A percentile compares a stretch with the other conserved stretches of the same genome.
Evolutionary conservation across 2,329 filamentous ascomycete genomes (phyloP).

Genomic region (Pseudovirgaria hyperparasitica): DNA sequence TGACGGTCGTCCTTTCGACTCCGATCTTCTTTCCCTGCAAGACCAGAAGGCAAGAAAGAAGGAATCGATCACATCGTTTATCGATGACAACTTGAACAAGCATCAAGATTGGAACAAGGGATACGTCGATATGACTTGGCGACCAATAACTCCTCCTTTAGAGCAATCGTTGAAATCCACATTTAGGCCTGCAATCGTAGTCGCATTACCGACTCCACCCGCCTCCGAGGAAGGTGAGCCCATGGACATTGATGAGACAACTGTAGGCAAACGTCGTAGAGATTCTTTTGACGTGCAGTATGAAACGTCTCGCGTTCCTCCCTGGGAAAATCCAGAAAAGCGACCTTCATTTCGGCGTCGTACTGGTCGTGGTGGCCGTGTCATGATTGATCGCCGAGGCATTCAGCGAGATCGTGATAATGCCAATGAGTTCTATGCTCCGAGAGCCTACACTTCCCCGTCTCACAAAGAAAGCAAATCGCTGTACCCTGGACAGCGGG

Average conservation of each 20-base stretch:
- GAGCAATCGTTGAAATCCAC: constrained; percentile 33
- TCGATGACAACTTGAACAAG: constrained; percentile 76
- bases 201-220: constrained; percentile 33
- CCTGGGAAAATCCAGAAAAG: no score
- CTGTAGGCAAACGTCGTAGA: constrained; percentile 7
- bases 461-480: no score
- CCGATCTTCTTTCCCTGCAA: constrained; percentile 64
- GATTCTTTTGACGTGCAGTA: constrained; percentile 9
- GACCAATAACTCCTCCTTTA: constrained; percentile 67
- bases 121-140: constrained; percentile 76
- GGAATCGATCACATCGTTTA: constrained; percentile 65
- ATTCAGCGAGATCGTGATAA: constrained; percentile 42
- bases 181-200: constrained; percentile 26
- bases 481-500: no score
- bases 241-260: constrained; percentile 23
- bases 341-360: constrained; percentile 66
- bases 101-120: constrained; percentile 87
- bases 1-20: constrained; percentile 58
- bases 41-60: constrained; percentile 73
- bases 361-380: constrained; percentile 68
- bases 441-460: no score
- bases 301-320: no score
- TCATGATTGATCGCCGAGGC: constrained; percentile 79
- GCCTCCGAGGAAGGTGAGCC: constrained; percentile 29
- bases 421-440: no score